phyloP scores from a whole-genome alignment of 352 stramenopile species.

The Aphanomyces cochlioides region DNA sequence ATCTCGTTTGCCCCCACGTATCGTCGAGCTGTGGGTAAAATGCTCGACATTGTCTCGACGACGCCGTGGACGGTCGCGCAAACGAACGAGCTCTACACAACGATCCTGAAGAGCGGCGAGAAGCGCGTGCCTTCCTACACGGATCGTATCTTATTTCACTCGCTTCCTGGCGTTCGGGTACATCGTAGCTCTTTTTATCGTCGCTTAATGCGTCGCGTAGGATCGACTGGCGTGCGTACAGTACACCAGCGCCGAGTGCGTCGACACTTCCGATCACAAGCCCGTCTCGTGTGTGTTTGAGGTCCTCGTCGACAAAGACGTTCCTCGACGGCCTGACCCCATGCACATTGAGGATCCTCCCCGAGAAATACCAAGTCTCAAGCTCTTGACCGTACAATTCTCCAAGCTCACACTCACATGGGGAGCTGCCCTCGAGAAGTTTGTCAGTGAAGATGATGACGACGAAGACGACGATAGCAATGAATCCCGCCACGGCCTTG shows the following conservation, averaged over 20 bases:
- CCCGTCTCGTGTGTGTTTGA: constrained; percentile 67
- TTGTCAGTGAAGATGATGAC: neutral
- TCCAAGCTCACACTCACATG: neutral
- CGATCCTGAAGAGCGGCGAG: constrained; percentile 54
- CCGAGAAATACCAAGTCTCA: neutral
- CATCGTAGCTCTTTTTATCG: neutral
- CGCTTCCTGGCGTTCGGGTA: constrained; percentile 47
- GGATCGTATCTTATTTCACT: constrained; percentile 81
- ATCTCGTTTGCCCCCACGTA: constrained; percentile 80
- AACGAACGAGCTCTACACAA: constrained; percentile 46
- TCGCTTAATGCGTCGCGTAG: neutral
- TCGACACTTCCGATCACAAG: constrained; percentile 82
- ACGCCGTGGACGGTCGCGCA: neutral
- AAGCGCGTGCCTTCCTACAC: constrained; percentile 84
- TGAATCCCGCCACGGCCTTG: neutral
- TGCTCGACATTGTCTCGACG: constrained; percentile 29
- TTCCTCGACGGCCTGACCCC: neutral
- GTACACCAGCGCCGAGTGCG: constrained; percentile 72
- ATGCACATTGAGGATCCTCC: neutral
- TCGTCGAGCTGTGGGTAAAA: constrained; percentile 58
- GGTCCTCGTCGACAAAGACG: constrained; percentile 32
- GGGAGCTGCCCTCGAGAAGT: neutral
- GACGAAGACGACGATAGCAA: neutral
- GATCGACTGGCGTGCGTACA: constrained; percentile 56
- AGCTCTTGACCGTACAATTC: neutral